Percentiles rank a stretch among this genome's conserved stretches.
Evolutionary conservation across 148 eudicot genomes (phyloP).

Genomic region (Suaeda aralocaspica): DNA sequence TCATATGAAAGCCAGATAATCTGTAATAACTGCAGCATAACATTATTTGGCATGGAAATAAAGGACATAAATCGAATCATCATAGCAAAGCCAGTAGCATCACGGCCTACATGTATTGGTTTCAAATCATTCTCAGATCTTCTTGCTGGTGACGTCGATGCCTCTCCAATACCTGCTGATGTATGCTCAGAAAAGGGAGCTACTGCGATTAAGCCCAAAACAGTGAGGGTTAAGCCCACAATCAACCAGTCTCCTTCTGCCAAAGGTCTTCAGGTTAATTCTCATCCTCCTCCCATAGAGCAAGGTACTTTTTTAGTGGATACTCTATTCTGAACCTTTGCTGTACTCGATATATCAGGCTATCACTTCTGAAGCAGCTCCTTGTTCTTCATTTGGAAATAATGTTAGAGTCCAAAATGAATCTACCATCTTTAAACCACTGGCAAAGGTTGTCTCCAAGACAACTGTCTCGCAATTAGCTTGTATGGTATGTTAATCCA

Average conservation of each 20-base stretch:
- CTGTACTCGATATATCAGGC: slow-evolving; percentile 36
- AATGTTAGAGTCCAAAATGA: slow-evolving; percentile 28
- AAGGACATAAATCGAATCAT: slow-evolving; percentile 50
- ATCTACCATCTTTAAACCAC: slow-evolving; percentile 62
- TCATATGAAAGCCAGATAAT: not conserved
- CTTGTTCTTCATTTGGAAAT: slow-evolving; percentile 28
- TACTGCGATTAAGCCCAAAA: slow-evolving; percentile 72
- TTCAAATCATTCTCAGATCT: slow-evolving; percentile 64
- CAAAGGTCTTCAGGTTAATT: slow-evolving; percentile 27
- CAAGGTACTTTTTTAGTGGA: not conserved
- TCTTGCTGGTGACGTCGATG: slow-evolving; percentile 45
- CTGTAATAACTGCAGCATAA: not conserved
- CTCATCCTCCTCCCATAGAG: not conserved
- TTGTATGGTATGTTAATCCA: slow-evolving; percentile 78
- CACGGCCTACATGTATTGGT: slow-evolving; percentile 57
- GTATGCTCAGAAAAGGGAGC: slow-evolving; percentile 32
- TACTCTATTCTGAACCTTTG: not conserved
- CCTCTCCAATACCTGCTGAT: slow-evolving; percentile 37
- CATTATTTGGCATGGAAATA: slow-evolving; percentile 43
- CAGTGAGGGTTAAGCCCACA: slow-evolving; percentile 54
- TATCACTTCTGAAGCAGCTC: slow-evolving; percentile 33
- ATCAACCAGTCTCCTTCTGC: slow-evolving; percentile 20
- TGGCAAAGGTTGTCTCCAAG: slow-evolving; percentile 75
- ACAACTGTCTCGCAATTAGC: slow-evolving; percentile 54
- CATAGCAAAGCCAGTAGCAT: slow-evolving; percentile 78